Evolutionary conservation across 1,284 basidiomycete species (phyloP), one percentile per base, ranked within the genome.

Genomic region (Mycosarcoma mackinlayi): DNA sequence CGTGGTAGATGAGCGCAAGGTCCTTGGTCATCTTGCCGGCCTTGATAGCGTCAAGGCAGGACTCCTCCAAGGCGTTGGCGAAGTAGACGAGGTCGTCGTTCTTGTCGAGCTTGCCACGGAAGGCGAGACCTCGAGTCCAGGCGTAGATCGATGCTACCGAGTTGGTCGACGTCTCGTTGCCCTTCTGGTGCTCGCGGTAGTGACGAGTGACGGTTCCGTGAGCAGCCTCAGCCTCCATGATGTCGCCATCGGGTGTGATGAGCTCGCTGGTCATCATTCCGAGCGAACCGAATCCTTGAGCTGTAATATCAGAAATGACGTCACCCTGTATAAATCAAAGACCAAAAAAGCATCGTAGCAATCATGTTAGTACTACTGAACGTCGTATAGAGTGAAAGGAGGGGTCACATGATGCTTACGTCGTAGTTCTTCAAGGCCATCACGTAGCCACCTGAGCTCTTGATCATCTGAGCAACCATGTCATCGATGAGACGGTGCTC

Each of bases 201-300:
- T 98, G 95, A 33, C 95, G 90, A 7, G 94, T 97, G 58, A 71
- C 75, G 42, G 62, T 67, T 47, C 72, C 94, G 83, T 96, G 93
- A n/a, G 77, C 78, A 1, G 78, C 77, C 46, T 79, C 78, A 34
- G 73, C 67, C 85, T 94, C 93, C 83, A 97, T 90, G 56, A 92
- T 88, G 80, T 90, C 86, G 35, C 96, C 95, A 79, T 96, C 94
- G 37, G 96, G 95, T 5, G 96, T 98, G 83, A 98, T 89, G 51
- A 98, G 88, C 84, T 98, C 95, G 39, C 89, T 91, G 25, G 94
- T 97, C 95, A 98, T 98, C 93, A 97, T 94, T 30, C 94, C 94
- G 50, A 97, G 86, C 66, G 88, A 94, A 50, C 94, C 95, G 82
- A 94, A 88, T 59, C 87, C 87, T 85, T 56, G 97, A 92, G 83